phyloP scores from a whole-genome alignment of 768 basidiomycete genomes.

The Candolleomyces aberdarensis region DNA sequence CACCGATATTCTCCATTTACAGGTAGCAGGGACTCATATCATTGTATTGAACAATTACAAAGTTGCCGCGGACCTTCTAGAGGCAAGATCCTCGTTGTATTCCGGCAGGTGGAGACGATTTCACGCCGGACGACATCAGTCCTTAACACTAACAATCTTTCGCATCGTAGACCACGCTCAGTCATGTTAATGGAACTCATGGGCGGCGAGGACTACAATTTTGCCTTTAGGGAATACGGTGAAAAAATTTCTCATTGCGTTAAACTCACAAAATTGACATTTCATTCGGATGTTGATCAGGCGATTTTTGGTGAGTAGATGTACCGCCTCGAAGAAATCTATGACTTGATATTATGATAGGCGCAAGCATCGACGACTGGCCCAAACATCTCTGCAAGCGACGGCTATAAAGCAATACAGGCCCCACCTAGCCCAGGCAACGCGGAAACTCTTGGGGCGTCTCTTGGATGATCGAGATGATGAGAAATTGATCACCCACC shows the following conservation, averaged over 20 bases:
- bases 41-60: conserved; percentile 29
- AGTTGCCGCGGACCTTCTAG: conserved; percentile 34
- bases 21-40: conserved; percentile 19
- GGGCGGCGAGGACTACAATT: conserved; percentile 27
- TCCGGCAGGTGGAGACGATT: conserved; percentile 16
- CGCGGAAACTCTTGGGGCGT: conserved; percentile 25
- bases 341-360: conserved; percentile 13
- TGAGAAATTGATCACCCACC: not conserved
- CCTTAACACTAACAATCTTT: not conserved
- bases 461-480: conserved; percentile 22
- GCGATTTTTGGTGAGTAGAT: conserved; percentile 16
- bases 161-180: conserved; percentile 9
- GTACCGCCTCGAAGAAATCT: no score
- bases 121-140: not conserved
- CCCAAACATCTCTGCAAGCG: conserved; percentile 29
- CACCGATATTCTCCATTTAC: conserved; percentile 23
- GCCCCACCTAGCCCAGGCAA: conserved; percentile 21
- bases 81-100: conserved; percentile 37
- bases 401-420: conserved; percentile 21
- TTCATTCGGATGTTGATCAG: conserved; percentile 6
- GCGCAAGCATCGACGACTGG: conserved; percentile 28
- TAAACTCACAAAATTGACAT: not conserved
- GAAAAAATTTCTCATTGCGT: not conserved
- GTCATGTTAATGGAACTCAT: conserved; percentile 19
- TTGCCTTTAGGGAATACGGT: conserved; percentile 30